Evolutionary conservation across 345 rosid species (phyloP).

Genomic region (Bruguiera parviflora): DNA sequence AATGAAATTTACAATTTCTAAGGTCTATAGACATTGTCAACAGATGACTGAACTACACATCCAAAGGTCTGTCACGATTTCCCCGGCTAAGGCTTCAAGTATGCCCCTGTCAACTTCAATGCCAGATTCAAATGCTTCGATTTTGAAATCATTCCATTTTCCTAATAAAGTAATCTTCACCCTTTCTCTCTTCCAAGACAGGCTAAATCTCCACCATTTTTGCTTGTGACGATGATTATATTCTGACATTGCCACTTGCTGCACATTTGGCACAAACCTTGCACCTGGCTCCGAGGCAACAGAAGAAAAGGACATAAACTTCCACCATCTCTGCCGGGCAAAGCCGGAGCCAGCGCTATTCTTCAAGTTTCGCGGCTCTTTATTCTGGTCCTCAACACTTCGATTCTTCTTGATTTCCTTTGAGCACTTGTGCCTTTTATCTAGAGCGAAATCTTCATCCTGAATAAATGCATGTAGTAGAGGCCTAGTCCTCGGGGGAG

Average conservation of each 20-base stretch:
- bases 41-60: background rate
- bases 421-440: too few species aligned
- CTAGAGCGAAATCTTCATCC: background rate
- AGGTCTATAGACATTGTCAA: background rate
- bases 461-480: background rate
- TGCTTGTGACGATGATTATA: too few species aligned
- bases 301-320: too few species aligned
- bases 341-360: slow-evolving; percentile 22
- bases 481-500: background rate
- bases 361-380: slow-evolving; percentile 14
- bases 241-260: background rate
- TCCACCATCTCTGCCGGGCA: slow-evolving; percentile 23
- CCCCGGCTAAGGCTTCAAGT: background rate
- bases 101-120: background rate
- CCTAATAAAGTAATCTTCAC: background rate
- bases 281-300: too few species aligned
- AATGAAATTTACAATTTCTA: slow-evolving; percentile 3
- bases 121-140: background rate
- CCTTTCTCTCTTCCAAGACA: background rate
- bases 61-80: background rate
- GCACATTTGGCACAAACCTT: background rate
- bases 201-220: too few species aligned
- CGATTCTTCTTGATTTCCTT: too few species aligned
- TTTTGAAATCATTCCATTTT: background rate
- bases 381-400: too few species aligned